Evolutionary conservation across 2,329 filamentous ascomycete genomes (phyloP).

Genomic region (Penicillium sp.): DNA sequence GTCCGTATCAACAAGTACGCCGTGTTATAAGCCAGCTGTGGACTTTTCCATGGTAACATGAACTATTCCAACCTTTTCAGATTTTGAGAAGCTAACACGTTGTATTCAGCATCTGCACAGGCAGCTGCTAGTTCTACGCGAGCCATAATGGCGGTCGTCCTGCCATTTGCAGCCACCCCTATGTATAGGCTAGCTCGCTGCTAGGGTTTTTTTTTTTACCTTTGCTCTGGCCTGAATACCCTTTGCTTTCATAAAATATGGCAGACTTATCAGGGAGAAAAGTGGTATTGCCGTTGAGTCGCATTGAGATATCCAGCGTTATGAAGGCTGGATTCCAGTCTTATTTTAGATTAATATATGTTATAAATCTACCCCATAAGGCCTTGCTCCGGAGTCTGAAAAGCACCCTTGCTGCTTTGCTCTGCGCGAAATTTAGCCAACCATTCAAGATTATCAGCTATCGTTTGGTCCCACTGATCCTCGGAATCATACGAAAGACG

Average conservation of each 20-base stretch:
- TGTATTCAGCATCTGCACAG: constrained; percentile 1
- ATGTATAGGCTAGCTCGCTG: constrained; percentile 4
- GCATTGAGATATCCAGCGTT: too few relatives aligned
- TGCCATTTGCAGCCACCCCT: background rate
- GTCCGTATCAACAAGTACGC: too few relatives aligned
- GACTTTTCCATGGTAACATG: too few relatives aligned
- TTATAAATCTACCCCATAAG: background rate
- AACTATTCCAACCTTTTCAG: too few relatives aligned
- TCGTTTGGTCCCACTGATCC: constrained; percentile 25
- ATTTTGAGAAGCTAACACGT: too few relatives aligned
- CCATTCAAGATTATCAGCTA: constrained; percentile 19
- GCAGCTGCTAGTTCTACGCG: constrained; percentile 3
- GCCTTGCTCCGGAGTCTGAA: background rate
- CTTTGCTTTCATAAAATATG: background rate
- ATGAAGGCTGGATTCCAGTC: too few relatives aligned
- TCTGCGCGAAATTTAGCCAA: constrained; percentile 9
- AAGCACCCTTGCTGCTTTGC: background rate
- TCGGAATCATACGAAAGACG: constrained; percentile 21
- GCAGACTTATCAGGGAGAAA: background rate
- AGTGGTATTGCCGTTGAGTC: background rate
- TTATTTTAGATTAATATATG: too few relatives aligned
- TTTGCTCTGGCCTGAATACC: background rate
- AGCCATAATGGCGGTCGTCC: background rate
- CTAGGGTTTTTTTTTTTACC: background rate
- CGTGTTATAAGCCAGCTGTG: too few relatives aligned